phyloP scores from a whole-genome alignment of 208 protist genomes.

The Crithidia acanthocephali region DNA sequence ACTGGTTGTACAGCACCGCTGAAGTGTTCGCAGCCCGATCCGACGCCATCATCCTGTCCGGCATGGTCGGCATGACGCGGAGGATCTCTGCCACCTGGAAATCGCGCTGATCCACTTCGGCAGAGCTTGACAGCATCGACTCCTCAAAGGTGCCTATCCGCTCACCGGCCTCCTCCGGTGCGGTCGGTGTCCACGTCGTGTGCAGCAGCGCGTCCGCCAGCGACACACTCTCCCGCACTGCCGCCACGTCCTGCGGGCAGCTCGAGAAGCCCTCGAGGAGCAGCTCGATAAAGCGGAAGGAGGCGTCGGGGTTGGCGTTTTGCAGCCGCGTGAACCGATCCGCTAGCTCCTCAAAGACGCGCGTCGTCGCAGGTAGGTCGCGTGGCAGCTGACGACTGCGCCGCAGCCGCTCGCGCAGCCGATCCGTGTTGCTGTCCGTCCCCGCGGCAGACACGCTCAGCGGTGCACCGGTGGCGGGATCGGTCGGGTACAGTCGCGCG shows the following conservation, averaged over 20 bases:
- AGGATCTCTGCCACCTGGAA: constrained; percentile 27
- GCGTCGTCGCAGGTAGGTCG: constrained; percentile 10
- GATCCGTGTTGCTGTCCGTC: neutral
- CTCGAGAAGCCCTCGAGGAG: constrained; percentile 26
- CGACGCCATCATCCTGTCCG: constrained; percentile 23
- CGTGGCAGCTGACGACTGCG: constrained; percentile 22
- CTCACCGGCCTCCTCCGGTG: neutral
- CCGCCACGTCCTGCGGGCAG: constrained; percentile 15
- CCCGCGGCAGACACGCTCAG: neutral
- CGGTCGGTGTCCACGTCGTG: neutral
- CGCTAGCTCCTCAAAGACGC: constrained; percentile 22
- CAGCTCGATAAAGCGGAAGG: constrained; percentile 26
- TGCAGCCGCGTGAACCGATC: constrained; percentile 26
- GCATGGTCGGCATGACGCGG: constrained; percentile 33
- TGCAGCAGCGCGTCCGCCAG: constrained; percentile 21
- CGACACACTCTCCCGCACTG: constrained; percentile 14
- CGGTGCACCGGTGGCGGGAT: neutral
- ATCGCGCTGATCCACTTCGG: neutral
- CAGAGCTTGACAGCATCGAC: neutral
- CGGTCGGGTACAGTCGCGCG: neutral
- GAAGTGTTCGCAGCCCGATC: constrained; percentile 34
- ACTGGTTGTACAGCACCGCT: constrained; percentile 36
- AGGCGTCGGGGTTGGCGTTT: constrained; percentile 1
- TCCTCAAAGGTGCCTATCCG: neutral
- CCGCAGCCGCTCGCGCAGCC: constrained; percentile 7